Base-by-base conservation (phyloP, 2,329 filamentous ascomycete genomes). In the Aspergillus spinulosporus region DNA sequence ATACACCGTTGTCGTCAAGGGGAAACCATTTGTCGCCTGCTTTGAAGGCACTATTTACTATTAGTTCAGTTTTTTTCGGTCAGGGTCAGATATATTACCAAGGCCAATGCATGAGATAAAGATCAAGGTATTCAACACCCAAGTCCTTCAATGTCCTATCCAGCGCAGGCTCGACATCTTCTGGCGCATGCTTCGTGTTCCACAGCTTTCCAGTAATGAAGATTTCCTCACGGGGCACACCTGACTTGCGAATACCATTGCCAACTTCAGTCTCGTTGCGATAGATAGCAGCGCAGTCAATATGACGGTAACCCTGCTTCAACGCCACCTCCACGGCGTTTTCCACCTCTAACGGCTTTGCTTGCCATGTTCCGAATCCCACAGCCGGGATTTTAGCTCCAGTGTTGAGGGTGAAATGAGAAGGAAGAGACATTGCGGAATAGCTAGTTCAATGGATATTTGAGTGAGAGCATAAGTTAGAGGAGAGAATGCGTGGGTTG, bases 181-280 rank as follows among this genome's bases (percentile, higher is more conserved):
- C 85, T 1, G 62, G 60, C 5, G 66, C 64, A 76, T 92, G 88
- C 82, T 86, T 88, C 49, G 87, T 82, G 81, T 92, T 92, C 80
- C 90, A 84, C 52, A 93, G 84, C 82, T 94, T 95, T 65, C 89
- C 91, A 51, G 90, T 93, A 56, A 89, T 73, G 81, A 84, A 90
- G 70, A 89, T 84, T 65, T 88, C 76, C 54, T 81, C 77, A 26
- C 87, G 82, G 14, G 85, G 81, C 1, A 89, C 82, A 31, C 84
- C 85, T 2, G 83, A 83, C 49, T 82, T 82, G 62, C 78, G 80
- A 70, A 89, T 87, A 52, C 85, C 87, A 53, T 80, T 74, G 58
- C 87, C 86, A 15, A 89, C 85, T 67, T 88, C 85, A 50, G 77
- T 75, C 72, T 89, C 89, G 74, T 93, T 94, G 71, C 85, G 86